These are phyloP conservation scores for Apodospora peruviana DNA, from an alignment of 495 filamentous ascomycete genomes.

Conservation along the genomic window DNA sequence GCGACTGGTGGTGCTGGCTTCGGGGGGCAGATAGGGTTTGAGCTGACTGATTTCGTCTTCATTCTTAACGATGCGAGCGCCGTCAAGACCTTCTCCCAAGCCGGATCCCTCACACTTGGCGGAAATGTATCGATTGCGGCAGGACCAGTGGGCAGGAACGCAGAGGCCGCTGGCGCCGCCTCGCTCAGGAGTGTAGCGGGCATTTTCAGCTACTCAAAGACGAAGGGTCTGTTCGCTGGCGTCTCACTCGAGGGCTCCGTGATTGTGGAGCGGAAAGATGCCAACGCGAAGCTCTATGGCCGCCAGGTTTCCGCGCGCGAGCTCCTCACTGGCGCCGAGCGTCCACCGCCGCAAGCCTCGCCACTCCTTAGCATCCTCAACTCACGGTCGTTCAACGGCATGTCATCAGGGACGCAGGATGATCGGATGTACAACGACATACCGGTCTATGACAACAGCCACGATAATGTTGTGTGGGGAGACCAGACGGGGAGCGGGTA, in stretches of 20 bases:
- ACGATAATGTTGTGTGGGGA: constrained; percentile 93
- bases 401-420: constrained; percentile 35
- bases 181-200: constrained; percentile 85
- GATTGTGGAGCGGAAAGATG: constrained; percentile 88
- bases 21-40: constrained; percentile 95
- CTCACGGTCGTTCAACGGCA: constrained; percentile 74
- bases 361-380: constrained; percentile 80
- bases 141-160: constrained; percentile 88
- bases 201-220: constrained; percentile 94
- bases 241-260: constrained; percentile 89
- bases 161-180: constrained; percentile 91
- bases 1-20: constrained; percentile 87
- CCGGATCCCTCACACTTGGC: constrained; percentile 83
- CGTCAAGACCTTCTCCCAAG: constrained; percentile 91
- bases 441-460: constrained; percentile 81
- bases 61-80: constrained; percentile 91
- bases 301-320: constrained; percentile 72
- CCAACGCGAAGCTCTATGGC: constrained; percentile 93
- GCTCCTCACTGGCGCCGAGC: constrained; percentile 71
- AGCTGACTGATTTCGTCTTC: constrained; percentile 98
- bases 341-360: constrained; percentile 73
- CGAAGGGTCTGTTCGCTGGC: constrained; percentile 93
- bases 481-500: constrained; percentile 68
- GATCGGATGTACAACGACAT: constrained; percentile 91
- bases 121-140: constrained; percentile 96